Conservation (phyloP, 768 basidiomycete species). For the Brasilioporus rufonigricans region DNA sequence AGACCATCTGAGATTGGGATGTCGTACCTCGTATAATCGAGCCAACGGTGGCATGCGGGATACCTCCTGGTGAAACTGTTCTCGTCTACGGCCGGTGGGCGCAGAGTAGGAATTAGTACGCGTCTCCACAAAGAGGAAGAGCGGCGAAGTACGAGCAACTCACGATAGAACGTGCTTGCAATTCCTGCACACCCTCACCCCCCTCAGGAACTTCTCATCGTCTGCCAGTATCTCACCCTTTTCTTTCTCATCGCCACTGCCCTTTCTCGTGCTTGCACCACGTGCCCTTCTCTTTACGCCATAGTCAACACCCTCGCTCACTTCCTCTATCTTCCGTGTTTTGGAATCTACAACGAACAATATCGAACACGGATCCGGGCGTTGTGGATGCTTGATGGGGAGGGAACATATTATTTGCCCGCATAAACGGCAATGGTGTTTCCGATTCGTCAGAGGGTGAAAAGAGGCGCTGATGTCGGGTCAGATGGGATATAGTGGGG, state of each 20-base stretch:
- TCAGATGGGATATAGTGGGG: constrained; percentile 5
- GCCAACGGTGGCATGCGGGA: constrained; percentile 57
- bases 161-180: constrained; percentile 82
- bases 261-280: not conserved
- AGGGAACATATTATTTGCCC: constrained; percentile 90
- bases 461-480: constrained; percentile 58
- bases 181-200: constrained; percentile 81
- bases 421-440: constrained; percentile 95
- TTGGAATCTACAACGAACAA: constrained; percentile 84
- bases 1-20: not conserved
- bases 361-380: constrained; percentile 68
- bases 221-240: constrained; percentile 45
- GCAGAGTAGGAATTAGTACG: not conserved
- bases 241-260: constrained; percentile 34
- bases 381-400: constrained; percentile 69
- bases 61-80: constrained; percentile 74
- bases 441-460: constrained; percentile 86
- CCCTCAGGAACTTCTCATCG: constrained; percentile 84
- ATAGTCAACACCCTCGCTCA: constrained; percentile 79
- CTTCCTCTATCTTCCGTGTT: constrained; percentile 78
- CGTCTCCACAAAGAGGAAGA: not conserved
- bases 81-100: constrained; percentile 47
- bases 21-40: constrained; percentile 65
- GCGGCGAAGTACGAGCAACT: too few species aligned
- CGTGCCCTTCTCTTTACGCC: constrained; percentile 58